Base-by-base conservation (phyloP, 345 rosid genomes). In the Dimocarpus longan region DNA sequence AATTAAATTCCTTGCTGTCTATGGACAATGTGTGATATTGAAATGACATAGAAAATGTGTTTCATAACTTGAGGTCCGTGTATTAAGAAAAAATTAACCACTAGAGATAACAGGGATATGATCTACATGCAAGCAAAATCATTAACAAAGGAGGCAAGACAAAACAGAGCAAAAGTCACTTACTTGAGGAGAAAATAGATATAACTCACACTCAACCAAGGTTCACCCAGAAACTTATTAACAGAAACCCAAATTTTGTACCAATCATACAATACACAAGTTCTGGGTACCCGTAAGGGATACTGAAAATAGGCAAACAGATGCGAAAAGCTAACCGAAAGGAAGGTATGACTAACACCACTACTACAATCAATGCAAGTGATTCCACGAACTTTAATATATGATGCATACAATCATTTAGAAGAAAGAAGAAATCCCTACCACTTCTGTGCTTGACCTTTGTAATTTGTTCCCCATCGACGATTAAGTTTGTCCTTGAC, bases 381-480 rank as follows among this genome's bases (percentile, higher is more conserved):
- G 54, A 18, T 21, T n/a, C 44, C 52, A 67, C n/a, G 4, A 0
- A 75, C 19, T 28, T 76, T 63, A 11, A 67, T 66, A 10, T 8
- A 67, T 21, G 5, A 65, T 22, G 68, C 68, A 74, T 75, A 44
- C 3, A 16, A 65, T 32, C 71, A 65, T 65, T 28, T 65, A 18
- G 6, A n/a, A 19, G 43, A 24, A 15, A 40, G 76, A 73, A 13
- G 9, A 19, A 46, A 11, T 18, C 32, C 84, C 86, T 79, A 91
- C 95, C 97, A 93, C 67, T 91, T 93, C 81, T 93, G 95, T 39
- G 97, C 92, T 85, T 93, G 97, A 80, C 97, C 97, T 84, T 88
- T 93, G 77, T 89, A 93, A 66, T 91, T 85, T 19, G 90, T 85
- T 48, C 91, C 87, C 97, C 97, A 88, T 46, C 80, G 76, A 63